These are phyloP conservation scores for Monilinia laxa DNA, from an alignment of 2,329 filamentous ascomycete species.

Conservation along the genomic window DNA sequence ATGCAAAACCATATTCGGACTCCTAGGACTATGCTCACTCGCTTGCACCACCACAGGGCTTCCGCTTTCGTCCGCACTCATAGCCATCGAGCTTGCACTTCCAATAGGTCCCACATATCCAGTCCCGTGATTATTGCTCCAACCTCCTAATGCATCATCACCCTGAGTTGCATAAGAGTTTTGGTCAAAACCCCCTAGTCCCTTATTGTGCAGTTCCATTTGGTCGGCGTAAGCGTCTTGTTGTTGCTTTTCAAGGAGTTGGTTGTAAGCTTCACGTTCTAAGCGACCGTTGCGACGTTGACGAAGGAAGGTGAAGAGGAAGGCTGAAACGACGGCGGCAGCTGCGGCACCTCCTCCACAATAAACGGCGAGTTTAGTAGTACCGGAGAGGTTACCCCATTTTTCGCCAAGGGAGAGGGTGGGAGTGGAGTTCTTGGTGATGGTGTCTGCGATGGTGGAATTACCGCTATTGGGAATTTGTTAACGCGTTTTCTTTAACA, in stretches of 20 bases:
- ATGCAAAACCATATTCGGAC: constrained; percentile 4
- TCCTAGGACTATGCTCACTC: not conserved
- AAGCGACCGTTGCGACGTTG: constrained; percentile 53
- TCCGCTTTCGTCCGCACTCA: not conserved
- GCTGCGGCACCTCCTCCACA: constrained; percentile 49
- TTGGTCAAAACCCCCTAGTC: constrained; percentile 36
- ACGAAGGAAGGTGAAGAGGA: constrained; percentile 54
- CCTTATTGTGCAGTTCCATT: constrained; percentile 38
- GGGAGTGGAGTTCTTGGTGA: constrained; percentile 41
- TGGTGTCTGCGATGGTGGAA: constrained; percentile 52
- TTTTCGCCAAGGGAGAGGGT: constrained; percentile 51
- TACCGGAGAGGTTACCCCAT: constrained; percentile 52
- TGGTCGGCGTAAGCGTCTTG: constrained; percentile 35
- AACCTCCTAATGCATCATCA: constrained; percentile 28
- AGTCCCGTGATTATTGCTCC: constrained; percentile 21
- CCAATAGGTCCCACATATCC: constrained; percentile 15
- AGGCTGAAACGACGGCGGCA: constrained; percentile 45
- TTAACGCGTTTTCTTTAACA: constrained; percentile 28
- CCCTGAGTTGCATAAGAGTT: constrained; percentile 30
- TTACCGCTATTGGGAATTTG: constrained; percentile 48
- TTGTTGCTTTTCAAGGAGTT: constrained; percentile 37
- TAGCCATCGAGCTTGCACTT: constrained; percentile 9
- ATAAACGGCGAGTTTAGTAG: constrained; percentile 55
- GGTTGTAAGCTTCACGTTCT: constrained; percentile 48
- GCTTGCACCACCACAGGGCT: constrained; percentile 2